A percentile compares a stretch with the other conserved stretches of the same genome.
phyloP scores from a whole-genome alignment of 2,329 filamentous ascomycete species.

The Pestalotiopsis sp. region DNA sequence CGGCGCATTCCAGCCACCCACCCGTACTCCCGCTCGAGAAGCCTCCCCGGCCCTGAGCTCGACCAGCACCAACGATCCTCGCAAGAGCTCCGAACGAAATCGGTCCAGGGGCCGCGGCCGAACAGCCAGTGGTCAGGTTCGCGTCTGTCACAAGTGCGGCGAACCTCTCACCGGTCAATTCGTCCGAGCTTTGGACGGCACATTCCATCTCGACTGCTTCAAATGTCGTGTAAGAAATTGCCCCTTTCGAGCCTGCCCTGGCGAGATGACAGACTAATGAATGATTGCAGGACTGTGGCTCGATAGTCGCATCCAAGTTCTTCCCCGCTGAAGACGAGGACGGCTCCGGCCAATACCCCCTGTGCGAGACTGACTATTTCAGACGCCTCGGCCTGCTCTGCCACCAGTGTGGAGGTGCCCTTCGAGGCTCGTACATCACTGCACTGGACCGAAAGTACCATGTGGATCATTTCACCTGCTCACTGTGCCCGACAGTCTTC shows the following conservation, averaged over 20 bases:
- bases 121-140: conserved; percentile 59
- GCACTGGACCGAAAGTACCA: conserved; percentile 98
- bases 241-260: conserved; percentile 13
- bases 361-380: conserved; percentile 99
- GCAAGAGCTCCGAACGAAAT: conserved; percentile 59
- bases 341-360: conserved; percentile 82
- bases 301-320: conserved; percentile 98
- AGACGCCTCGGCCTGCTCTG: conserved; percentile 87
- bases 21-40: conserved; percentile 24
- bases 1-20: conserved; percentile 29
- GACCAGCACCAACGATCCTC: conserved; percentile 43
- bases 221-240: conserved; percentile 78
- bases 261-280: conserved; percentile 19
- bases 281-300: conserved; percentile 77
- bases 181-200: conserved; percentile 88
- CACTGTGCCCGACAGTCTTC: conserved; percentile 95
- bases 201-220: conserved; percentile 97
- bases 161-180: conserved; percentile 92
- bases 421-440: conserved; percentile 97
- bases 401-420: conserved; percentile 86
- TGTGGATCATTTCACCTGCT: conserved; percentile 98
- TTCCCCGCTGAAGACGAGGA: conserved; percentile 94
- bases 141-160: conserved; percentile 84
- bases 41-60: conserved; percentile 39
- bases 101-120: conserved; percentile 56